phyloP scores from a whole-genome alignment of 2,329 filamentous ascomycete genomes.

The Sporothrix pseudoabietina region DNA sequence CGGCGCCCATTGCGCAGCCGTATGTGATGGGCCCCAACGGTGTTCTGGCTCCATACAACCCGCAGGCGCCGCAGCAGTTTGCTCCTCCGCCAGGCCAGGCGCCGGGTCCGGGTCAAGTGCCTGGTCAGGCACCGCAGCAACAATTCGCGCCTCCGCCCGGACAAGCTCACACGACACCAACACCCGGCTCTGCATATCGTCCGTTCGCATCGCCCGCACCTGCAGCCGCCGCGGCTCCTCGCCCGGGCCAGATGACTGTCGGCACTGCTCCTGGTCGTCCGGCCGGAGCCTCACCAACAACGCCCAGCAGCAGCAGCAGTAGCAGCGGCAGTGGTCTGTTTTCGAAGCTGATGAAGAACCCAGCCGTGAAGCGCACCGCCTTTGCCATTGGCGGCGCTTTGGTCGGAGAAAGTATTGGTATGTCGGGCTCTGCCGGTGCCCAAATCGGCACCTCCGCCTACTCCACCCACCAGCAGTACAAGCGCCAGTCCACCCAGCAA shows the following conservation, averaged over 20 bases:
- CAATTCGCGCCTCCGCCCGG: neutral
- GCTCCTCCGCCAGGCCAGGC: neutral
- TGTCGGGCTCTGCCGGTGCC: slow-evolving; percentile 28
- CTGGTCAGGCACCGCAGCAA: slow-evolving; percentile 7
- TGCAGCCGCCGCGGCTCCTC: neutral
- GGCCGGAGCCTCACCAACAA: neutral
- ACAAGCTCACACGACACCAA: neutral
- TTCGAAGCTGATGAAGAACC: slow-evolving; percentile 33
- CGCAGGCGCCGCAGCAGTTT: neutral
- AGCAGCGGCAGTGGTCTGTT: slow-evolving; percentile 23
- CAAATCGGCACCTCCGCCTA: slow-evolving; percentile 22
- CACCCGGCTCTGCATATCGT: neutral
- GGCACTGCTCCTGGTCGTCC: neutral
- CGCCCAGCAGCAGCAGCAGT: neutral
- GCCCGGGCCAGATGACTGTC: slow-evolving; percentile 8
- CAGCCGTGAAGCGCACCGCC: slow-evolving; percentile 32
- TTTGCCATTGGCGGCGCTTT: slow-evolving; percentile 31
- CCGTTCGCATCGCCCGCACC: neutral
- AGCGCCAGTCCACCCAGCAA: slow-evolving; percentile 20
- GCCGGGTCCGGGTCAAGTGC: neutral
- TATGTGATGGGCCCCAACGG: slow-evolving; percentile 13
- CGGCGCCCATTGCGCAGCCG: neutral
- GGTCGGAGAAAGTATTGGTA: slow-evolving; percentile 28
- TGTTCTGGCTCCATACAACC: slow-evolving; percentile 2
- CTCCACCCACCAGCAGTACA: slow-evolving; percentile 27